Percentiles rank a stretch among this genome's conserved stretches.
Conservation (phyloP, 2,329 filamentous ascomycete species). For the Plenodomus lindquistii region DNA sequence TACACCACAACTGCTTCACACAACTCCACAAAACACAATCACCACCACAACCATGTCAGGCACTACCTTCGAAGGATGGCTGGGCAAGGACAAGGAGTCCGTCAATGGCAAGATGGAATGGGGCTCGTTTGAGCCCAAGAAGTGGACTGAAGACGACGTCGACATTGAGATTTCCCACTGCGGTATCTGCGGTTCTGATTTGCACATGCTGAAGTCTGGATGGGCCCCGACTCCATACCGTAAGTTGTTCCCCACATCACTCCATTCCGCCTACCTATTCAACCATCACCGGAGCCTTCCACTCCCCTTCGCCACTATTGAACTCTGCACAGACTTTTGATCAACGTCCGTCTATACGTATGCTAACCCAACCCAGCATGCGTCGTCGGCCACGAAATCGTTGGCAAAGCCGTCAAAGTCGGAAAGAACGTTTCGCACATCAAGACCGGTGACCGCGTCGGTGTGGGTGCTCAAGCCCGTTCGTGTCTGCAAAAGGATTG, state of each 20-base stretch:
- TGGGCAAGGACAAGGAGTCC: slow-evolving; percentile 55
- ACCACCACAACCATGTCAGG: slow-evolving; percentile 18
- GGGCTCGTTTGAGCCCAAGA: slow-evolving; percentile 51
- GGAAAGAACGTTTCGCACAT: slow-evolving; percentile 54
- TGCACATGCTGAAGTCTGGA: slow-evolving; percentile 43
- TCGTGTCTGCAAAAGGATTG: slow-evolving; percentile 51
- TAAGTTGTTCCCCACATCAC: slow-evolving; percentile 1
- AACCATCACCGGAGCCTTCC: neutral
- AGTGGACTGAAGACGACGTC: slow-evolving; percentile 68
- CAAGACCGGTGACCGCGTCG: slow-evolving; percentile 63
- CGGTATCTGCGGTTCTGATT: slow-evolving; percentile 42
- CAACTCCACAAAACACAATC: neutral
- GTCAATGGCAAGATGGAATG: slow-evolving; percentile 60
- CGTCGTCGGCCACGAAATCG: slow-evolving; percentile 48
- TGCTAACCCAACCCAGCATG: slow-evolving; percentile 45
- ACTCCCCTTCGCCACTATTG: too few relatives aligned
- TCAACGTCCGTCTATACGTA: neutral
- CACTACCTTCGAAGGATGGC: slow-evolving; percentile 58
- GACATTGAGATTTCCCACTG: slow-evolving; percentile 47
- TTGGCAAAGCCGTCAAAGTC: slow-evolving; percentile 45
- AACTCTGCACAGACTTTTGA: neutral
- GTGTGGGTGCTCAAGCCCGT: slow-evolving; percentile 54
- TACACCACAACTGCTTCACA: neutral
- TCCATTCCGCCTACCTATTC: neutral
- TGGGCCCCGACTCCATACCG: slow-evolving; percentile 40